Conservation (phyloP, 331 rosid genomes). For the Pyracantha coccinea region DNA sequence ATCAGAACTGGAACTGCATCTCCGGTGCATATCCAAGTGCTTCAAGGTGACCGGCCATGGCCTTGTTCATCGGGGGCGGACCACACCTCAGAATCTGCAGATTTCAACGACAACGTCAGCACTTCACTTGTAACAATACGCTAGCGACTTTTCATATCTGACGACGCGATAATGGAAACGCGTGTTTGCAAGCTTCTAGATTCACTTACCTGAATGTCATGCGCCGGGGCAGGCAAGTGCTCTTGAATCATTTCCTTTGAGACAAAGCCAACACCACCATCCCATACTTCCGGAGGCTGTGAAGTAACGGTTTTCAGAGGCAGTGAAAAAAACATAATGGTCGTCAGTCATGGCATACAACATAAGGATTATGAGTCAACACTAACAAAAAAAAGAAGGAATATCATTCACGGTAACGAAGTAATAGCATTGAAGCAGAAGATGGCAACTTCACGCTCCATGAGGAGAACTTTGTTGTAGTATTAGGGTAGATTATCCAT, state of each 20-base stretch:
- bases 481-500: not conserved
- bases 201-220: conserved; percentile 56
- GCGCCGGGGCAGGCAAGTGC: conserved; percentile 74
- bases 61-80: conserved; percentile 99
- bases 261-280: conserved; percentile 85
- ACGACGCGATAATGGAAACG: not conserved
- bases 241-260: conserved; percentile 83
- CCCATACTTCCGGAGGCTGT: conserved; percentile 92
- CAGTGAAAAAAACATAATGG: not conserved
- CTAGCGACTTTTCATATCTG: not conserved
- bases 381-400: not conserved
- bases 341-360: not conserved
- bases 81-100: conserved; percentile 88
- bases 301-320: not conserved
- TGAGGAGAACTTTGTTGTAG: not conserved
- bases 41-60: conserved; percentile 81
- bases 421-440: not conserved
- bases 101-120: not conserved
- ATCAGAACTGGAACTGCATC: conserved; percentile 90
- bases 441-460: not conserved
- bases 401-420: not conserved
- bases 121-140: not conserved
- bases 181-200: not conserved
- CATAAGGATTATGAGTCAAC: not conserved
- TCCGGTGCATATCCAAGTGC: conserved; percentile 65